Evolutionary conservation across 2,329 filamentous ascomycete species (phyloP).

Genomic region (Ophiostoma piceae): DNA sequence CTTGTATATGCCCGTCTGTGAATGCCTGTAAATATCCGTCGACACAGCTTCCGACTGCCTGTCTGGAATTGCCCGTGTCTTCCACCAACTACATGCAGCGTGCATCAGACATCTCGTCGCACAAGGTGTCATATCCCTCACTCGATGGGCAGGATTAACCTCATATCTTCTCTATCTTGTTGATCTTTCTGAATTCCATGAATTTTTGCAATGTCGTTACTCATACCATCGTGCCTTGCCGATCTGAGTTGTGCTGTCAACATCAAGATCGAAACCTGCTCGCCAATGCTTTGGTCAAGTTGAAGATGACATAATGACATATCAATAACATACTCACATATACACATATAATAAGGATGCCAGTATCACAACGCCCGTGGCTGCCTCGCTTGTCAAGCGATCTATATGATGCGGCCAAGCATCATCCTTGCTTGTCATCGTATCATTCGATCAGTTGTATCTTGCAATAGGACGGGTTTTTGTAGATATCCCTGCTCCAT

Average conservation of each 20-base stretch:
- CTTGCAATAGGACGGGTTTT: background rate
- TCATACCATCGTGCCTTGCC: background rate
- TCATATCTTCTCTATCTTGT: background rate
- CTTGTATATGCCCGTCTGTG: background rate
- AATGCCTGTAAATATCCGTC: background rate
- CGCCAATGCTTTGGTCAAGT: background rate
- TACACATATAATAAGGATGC: background rate
- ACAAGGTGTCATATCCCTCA: background rate
- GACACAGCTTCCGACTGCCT: background rate
- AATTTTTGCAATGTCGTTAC: no score
- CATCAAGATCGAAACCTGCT: background rate
- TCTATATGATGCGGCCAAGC: background rate
- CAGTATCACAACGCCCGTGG: background rate
- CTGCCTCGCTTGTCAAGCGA: conserved; percentile 7
- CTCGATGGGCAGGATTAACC: background rate
- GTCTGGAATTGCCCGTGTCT: background rate
- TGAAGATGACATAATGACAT: background rate
- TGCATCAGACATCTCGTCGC: background rate
- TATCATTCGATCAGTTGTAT: background rate
- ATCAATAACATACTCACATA: background rate
- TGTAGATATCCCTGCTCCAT: background rate
- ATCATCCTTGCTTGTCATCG: background rate
- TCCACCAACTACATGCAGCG: conserved; percentile 1
- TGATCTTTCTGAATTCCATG: no score
- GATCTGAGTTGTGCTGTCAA: background rate